Percentiles rank a stretch among this genome's conserved stretches.
Conservation (phyloP, 2,329 filamentous ascomycete species). For the Aspergillus amoenus region DNA sequence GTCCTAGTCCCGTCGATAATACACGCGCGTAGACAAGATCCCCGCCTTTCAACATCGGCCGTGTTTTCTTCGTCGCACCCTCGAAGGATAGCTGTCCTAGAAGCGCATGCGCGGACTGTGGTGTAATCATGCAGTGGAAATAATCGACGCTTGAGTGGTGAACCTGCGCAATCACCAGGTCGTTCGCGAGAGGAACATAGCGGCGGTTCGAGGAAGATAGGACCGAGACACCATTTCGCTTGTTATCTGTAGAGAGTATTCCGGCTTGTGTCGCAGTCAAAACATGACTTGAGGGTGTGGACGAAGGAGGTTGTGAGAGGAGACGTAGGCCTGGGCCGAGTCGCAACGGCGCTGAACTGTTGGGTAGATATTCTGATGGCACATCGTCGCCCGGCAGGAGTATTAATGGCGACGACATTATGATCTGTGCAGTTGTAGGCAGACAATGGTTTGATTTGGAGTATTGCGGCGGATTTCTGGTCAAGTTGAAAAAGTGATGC, state of each 20-base stretch:
- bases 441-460: neutral
- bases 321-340: constrained; percentile 82
- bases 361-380: constrained; percentile 64
- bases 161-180: constrained; percentile 86
- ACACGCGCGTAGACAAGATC: constrained; percentile 89
- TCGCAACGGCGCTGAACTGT: constrained; percentile 67
- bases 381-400: constrained; percentile 82
- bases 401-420: constrained; percentile 61
- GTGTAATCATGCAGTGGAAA: constrained; percentile 76
- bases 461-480: neutral
- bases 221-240: constrained; percentile 39
- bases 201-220: constrained; percentile 46
- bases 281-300: constrained; percentile 48
- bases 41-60: constrained; percentile 72
- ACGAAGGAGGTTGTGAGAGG: constrained; percentile 70
- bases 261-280: constrained; percentile 38
- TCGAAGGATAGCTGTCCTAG: constrained; percentile 92
- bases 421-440: neutral
- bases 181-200: constrained; percentile 77
- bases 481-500: neutral
- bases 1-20: constrained; percentile 70
- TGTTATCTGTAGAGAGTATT: constrained; percentile 37
- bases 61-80: constrained; percentile 84
- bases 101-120: constrained; percentile 61
- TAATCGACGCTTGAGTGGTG: constrained; percentile 72